A percentile compares a stretch with the other conserved stretches of the same genome.
phyloP scores from a whole-genome alignment of 108 stramenopile genomes.

The Cylindrotheca closterium region DNA sequence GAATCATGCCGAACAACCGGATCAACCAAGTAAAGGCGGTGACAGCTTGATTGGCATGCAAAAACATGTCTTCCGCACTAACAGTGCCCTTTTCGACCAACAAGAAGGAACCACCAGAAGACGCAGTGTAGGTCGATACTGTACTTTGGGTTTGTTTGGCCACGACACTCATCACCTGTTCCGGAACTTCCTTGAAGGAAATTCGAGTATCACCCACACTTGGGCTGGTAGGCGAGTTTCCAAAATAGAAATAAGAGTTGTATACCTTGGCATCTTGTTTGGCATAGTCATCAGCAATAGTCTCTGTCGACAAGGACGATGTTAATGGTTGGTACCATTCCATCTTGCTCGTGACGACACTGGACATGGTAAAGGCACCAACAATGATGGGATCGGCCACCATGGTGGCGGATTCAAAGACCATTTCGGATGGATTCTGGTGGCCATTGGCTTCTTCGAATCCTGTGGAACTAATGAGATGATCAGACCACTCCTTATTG shows the following conservation, averaged over 20 bases:
- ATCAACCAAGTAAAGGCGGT: conserved; percentile 24
- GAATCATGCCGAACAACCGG: conserved; percentile 18
- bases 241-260: conserved; percentile 6
- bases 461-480: neutral
- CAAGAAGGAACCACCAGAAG: conserved; percentile 20
- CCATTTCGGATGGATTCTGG: conserved; percentile 12
- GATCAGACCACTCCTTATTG: conserved; percentile 5
- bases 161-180: conserved; percentile 28
- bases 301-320: conserved; percentile 1
- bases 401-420: neutral
- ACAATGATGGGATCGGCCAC: conserved; percentile 4
- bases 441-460: conserved; percentile 8
- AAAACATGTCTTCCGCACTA: conserved; percentile 24
- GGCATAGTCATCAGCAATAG: neutral
- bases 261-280: neutral
- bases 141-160: conserved; percentile 23
- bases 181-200: conserved; percentile 12
- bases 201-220: conserved; percentile 28
- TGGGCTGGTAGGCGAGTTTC: conserved; percentile 3
- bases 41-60: conserved; percentile 23
- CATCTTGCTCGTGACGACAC: conserved; percentile 1
- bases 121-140: conserved; percentile 14
- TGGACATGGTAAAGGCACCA: conserved; percentile 13
- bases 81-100: conserved; percentile 20
- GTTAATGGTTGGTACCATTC: conserved; percentile 1